These are phyloP conservation scores for Suillus spraguei DNA, from an alignment of 768 basidiomycete genomes.

Conservation along the genomic window DNA sequence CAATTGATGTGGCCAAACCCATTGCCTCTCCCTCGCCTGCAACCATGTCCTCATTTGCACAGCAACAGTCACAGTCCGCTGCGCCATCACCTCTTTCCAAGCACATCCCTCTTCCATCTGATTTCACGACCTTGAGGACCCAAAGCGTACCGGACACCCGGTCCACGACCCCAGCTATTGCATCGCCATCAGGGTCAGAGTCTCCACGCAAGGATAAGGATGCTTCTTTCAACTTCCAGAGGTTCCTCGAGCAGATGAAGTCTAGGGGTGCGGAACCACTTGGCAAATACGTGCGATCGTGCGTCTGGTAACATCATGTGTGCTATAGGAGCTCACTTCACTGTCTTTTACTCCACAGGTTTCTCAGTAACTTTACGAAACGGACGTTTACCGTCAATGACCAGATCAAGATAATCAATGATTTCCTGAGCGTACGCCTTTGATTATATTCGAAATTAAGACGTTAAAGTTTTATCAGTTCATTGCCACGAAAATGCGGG, in stretches of 20 bases:
- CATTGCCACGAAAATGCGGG: conserved; percentile 86
- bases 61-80: conserved; percentile 18
- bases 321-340: conserved; percentile 7
- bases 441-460: neutral
- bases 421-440: conserved; percentile 74
- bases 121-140: conserved; percentile 2
- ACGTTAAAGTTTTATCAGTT: conserved; percentile 55
- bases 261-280: conserved; percentile 85
- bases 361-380: conserved; percentile 91
- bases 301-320: conserved; percentile 35
- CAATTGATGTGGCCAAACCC: conserved; percentile 59
- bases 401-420: conserved; percentile 93
- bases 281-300: conserved; percentile 95
- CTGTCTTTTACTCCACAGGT: conserved; percentile 47
- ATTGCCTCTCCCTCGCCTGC: conserved; percentile 65
- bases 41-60: conserved; percentile 55
- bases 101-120: conserved; percentile 14
- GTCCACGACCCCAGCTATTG: conserved; percentile 27
- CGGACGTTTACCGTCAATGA: conserved; percentile 90
- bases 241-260: conserved; percentile 95
- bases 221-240: conserved; percentile 87
- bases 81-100: conserved; percentile 12
- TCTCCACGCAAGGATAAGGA: conserved; percentile 40
- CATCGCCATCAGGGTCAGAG: conserved; percentile 25
- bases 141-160: conserved; percentile 22